A percentile compares a stretch with the other conserved stretches of the same genome.
Conservation (phyloP, 2,329 filamentous ascomycete species). For the Epicoccum sorghinum region DNA sequence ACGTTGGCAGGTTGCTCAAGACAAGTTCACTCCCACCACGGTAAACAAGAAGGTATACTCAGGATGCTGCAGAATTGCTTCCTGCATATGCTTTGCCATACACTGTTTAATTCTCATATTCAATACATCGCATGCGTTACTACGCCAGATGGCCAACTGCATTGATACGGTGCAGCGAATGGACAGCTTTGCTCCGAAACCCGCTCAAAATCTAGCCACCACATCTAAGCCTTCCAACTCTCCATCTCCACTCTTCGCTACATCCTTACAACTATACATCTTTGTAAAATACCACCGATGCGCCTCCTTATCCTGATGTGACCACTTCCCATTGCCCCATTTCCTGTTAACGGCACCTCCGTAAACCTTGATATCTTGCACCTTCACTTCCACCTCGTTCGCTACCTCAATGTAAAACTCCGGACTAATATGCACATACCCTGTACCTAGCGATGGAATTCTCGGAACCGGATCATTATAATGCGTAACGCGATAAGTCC, state of each 20-base stretch:
- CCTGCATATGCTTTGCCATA: too few species aligned
- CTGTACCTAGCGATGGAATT: conserved; percentile 65
- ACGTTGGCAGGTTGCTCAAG: too few species aligned
- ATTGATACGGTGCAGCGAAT: too few species aligned
- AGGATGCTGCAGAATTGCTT: too few species aligned
- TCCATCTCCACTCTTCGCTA: conserved; percentile 18
- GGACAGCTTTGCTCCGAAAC: too few species aligned
- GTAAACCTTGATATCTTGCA: conserved; percentile 31
- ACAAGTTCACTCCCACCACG: too few species aligned
- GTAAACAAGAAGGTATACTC: too few species aligned
- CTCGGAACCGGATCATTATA: conserved; percentile 70
- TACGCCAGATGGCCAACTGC: too few species aligned
- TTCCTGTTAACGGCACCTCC: conserved; percentile 29
- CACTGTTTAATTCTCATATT: too few species aligned
- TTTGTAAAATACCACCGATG: conserved; percentile 46
- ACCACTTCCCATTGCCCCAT: conserved; percentile 38
- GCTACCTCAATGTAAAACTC: conserved; percentile 63
- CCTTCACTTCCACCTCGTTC: conserved; percentile 26
- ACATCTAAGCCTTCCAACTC: conserved; percentile 22
- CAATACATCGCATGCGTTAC: too few species aligned
- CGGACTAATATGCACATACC: conserved; percentile 70
- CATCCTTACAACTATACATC: conserved; percentile 29
- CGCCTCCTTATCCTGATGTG: conserved; percentile 37
- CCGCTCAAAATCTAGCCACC: conserved; percentile 17
- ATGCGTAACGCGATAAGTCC: conserved; percentile 71